phyloP scores from a whole-genome alignment of 129 eudicot genomes.

The Smallanthus sonchifolius region DNA sequence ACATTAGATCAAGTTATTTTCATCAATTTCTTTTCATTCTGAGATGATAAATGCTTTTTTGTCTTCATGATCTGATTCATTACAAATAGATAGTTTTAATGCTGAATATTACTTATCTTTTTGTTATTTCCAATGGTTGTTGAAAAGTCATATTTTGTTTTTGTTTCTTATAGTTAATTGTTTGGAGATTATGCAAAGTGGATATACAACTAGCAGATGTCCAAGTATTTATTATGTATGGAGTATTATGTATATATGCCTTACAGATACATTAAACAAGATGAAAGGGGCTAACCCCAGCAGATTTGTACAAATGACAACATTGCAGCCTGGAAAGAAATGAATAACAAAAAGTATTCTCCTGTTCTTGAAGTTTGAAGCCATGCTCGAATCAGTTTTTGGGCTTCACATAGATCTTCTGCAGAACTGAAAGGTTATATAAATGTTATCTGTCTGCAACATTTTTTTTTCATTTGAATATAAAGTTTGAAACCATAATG shows the following conservation, averaged over 20 bases:
- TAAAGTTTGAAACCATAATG: not conserved
- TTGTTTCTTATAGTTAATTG: constrained; percentile 5
- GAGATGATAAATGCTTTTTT: constrained; percentile 20
- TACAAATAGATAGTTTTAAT: constrained; percentile 16
- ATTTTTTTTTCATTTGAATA: not conserved
- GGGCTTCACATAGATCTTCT: constrained; percentile 20
- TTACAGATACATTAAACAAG: constrained; percentile 14
- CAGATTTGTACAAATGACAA: constrained; percentile 20
- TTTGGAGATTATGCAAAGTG: not conserved
- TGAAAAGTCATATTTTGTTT: not conserved
- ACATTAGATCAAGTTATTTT: constrained; percentile 24
- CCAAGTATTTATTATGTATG: constrained; percentile 14
- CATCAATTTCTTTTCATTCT: constrained; percentile 7
- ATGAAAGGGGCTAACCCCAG: constrained; percentile 21
- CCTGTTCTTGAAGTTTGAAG: constrained; percentile 9
- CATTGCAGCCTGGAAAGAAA: constrained; percentile 22
- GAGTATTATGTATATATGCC: constrained; percentile 20
- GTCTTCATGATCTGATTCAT: constrained; percentile 15
- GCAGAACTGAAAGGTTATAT: constrained; percentile 24
- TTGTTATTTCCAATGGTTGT: not conserved
- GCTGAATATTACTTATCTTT: not conserved
- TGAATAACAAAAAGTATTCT: not conserved
- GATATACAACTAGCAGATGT: constrained; percentile 17
- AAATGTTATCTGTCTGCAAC: not conserved
- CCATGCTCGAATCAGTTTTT: constrained; percentile 8